Evolutionary conservation across 352 stramenopile genomes (phyloP).

Genomic region (Globisporangium alternatum): DNA sequence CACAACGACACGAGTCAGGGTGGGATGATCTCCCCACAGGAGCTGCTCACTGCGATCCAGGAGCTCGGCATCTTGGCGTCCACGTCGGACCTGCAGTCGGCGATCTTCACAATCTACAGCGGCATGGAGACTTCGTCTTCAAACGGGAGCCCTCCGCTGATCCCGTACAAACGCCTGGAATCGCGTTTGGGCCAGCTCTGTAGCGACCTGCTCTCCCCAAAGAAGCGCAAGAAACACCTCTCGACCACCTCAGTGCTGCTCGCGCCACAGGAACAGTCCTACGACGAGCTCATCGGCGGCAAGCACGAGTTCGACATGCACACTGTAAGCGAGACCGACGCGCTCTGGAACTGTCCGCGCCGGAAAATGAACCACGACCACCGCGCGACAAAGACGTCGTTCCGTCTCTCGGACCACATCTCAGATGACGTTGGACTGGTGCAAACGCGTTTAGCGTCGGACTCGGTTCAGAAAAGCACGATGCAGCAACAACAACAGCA

Average conservation of each 20-base stretch:
- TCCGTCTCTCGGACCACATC: slow-evolving; percentile 52
- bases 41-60: slow-evolving; percentile 54
- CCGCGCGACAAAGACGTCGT: slow-evolving; percentile 48
- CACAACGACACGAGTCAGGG: slow-evolving; percentile 40
- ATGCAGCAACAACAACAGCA: slow-evolving; percentile 5
- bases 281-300: slow-evolving; percentile 18
- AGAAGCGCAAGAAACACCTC: slow-evolving; percentile 61
- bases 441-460: slow-evolving; percentile 9
- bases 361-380: slow-evolving; percentile 62
- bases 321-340: slow-evolving; percentile 39
- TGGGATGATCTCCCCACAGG: slow-evolving; percentile 34
- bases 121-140: slow-evolving; percentile 4
- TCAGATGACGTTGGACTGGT: slow-evolving; percentile 17
- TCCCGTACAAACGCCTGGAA: slow-evolving; percentile 50
- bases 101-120: slow-evolving; percentile 43
- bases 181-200: slow-evolving; percentile 44
- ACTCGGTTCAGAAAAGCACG: slow-evolving; percentile 13
- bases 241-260: slow-evolving; percentile 70
- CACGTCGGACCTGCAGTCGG: slow-evolving; percentile 48
- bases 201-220: slow-evolving; percentile 64
- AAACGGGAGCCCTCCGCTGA: slow-evolving; percentile 12
- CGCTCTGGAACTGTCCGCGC: slow-evolving; percentile 64
- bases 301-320: slow-evolving; percentile 37
- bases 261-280: slow-evolving; percentile 45
- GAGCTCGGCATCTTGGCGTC: slow-evolving; percentile 62